phyloP scores from a whole-genome alignment of 176 grass and related monocot species.

The Tillandsia fasciculata region DNA sequence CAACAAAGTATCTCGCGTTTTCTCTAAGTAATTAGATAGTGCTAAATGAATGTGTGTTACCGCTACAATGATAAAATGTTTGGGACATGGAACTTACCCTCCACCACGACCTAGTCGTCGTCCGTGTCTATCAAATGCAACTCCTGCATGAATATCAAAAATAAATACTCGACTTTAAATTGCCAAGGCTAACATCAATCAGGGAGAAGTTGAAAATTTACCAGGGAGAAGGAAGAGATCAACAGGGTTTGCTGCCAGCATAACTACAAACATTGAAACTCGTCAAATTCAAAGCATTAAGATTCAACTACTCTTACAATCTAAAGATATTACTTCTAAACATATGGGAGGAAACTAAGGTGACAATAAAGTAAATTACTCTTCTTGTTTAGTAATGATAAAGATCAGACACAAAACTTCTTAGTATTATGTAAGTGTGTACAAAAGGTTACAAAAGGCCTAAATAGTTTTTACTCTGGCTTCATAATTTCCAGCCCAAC shows the following conservation, averaged over 20 bases:
- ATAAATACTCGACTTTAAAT: not conserved
- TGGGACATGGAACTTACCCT: conserved; percentile 38
- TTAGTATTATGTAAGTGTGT: too few relatives aligned
- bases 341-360: not conserved
- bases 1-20: not conserved
- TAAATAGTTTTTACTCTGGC: too few relatives aligned
- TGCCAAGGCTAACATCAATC: not conserved
- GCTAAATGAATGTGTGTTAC: not conserved
- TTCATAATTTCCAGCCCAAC: too few relatives aligned
- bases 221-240: conserved; percentile 79
- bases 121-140: conserved; percentile 85
- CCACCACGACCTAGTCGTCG: conserved; percentile 81
- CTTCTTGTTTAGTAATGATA: not conserved
- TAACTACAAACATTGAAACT: conserved; percentile 45
- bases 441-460: too few relatives aligned
- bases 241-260: conserved; percentile 55
- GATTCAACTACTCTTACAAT: not conserved
- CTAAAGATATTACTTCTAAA: not conserved
- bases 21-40: not conserved
- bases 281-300: conserved; percentile 6
- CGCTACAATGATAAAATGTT: conserved; percentile 6
- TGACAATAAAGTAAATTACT: not conserved
- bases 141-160: conserved; percentile 44
- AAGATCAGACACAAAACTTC: too few relatives aligned
- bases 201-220: conserved; percentile 21